phyloP scores from a whole-genome alignment of 1,139 yeast species.

The Kodamaea suecica region DNA sequence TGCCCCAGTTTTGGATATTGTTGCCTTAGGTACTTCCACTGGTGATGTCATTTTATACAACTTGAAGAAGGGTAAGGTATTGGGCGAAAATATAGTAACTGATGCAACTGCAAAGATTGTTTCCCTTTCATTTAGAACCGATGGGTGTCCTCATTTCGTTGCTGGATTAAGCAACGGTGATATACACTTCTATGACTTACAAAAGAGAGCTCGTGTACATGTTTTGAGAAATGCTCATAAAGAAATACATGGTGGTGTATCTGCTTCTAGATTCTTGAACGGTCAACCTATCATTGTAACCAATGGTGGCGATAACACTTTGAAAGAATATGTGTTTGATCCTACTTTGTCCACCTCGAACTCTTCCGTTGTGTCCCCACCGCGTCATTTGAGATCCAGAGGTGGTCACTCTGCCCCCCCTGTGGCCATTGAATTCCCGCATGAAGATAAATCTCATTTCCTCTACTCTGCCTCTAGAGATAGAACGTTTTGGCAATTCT shows the following conservation, averaged over 20 bases:
- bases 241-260: constrained; percentile 77
- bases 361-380: constrained; percentile 73
- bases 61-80: constrained; percentile 58
- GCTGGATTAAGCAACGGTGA: constrained; percentile 82
- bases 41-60: constrained; percentile 71
- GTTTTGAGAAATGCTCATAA: constrained; percentile 69
- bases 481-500: constrained; percentile 83
- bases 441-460: constrained; percentile 75
- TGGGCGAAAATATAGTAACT: constrained; percentile 53
- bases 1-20: constrained; percentile 83
- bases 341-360: constrained; percentile 75
- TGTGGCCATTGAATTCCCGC: constrained; percentile 70
- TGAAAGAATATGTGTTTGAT: constrained; percentile 91
- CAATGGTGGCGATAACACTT: constrained; percentile 85
- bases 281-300: constrained; percentile 94
- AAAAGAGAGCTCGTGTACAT: constrained; percentile 70
- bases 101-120: constrained; percentile 50
- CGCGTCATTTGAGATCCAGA: constrained; percentile 86
- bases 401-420: constrained; percentile 98
- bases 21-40: constrained; percentile 71
- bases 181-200: constrained; percentile 78
- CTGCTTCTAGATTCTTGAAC: constrained; percentile 70
- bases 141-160: constrained; percentile 81
- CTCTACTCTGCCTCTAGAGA: constrained; percentile 86
- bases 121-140: constrained; percentile 86